Evolutionary conservation across 2,329 filamentous ascomycete genomes (phyloP), one percentile per base, ranked within the genome.

Genomic region (Biscogniauxia marginata): DNA sequence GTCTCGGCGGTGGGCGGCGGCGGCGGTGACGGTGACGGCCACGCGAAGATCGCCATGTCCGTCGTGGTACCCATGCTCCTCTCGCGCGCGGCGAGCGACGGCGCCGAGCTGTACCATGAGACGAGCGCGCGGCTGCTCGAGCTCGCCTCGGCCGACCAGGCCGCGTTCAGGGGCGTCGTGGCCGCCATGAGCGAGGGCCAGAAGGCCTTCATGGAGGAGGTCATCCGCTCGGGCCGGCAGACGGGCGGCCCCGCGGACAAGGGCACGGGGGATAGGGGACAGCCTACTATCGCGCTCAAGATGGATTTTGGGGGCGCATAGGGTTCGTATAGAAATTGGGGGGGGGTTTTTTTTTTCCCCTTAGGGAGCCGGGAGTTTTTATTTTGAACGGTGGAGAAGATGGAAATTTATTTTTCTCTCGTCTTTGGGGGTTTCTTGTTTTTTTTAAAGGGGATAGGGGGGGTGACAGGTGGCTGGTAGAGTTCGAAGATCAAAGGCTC

Each of bases 271-370:
- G 74, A 73, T 50, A 78, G 75, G 56, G 82, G 77, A 23, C 85
- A 84, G 73, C 95, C 95, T 11, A 95, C 80, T 61, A 99, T 99
- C 79, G 91, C 91, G 53, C 74, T 99, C 69, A 95, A 96, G 81
- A 96, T 98, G 90, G 82, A 96, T 73, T 98, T 99, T 81, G 85
- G 84, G 4, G 75, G 77, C n/a, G n/a, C n/a, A n/a, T 18, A 72
- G 52, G 22, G n/a, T 8, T 8, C 4, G 22, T 30, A 8, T 25
- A 23, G 19, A 6, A 22, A 23, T 18, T 51, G 8, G n/a, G 30
- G n/a, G 16, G 18, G 24, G 19, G 11, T 18, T n/a, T n/a, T n/a
- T n/a, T n/a, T n/a, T n/a, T n/a, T n/a, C n/a, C n/a, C n/a, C n/a
- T n/a, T n/a, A n/a, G n/a, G n/a, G n/a, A n/a, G n/a, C n/a, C n/a